These are phyloP conservation scores for Candida anutae DNA, from an alignment of 1,139 yeast genomes.

Conservation along the genomic window DNA sequence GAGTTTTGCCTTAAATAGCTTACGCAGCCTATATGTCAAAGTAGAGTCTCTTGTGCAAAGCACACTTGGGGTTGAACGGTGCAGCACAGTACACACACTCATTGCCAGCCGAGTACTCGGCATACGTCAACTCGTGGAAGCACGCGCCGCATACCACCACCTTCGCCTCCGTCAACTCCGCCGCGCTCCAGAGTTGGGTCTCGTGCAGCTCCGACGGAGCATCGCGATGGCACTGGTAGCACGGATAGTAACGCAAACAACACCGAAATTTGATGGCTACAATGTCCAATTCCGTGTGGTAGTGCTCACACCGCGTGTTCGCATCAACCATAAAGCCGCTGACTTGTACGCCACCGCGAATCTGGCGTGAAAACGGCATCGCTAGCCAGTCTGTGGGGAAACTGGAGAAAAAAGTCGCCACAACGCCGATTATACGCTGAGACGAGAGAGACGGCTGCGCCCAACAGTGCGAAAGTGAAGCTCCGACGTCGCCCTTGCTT, in stretches of 20 bases:
- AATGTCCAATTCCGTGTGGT: conserved; percentile 27
- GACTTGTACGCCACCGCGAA: background rate
- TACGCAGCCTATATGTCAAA: no score
- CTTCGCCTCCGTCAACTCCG: conserved; percentile 7
- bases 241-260: conserved; percentile 31
- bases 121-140: conserved; percentile 19
- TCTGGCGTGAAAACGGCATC: background rate
- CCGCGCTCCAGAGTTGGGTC: conserved; percentile 11
- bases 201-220: conserved; percentile 8
- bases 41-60: conserved; percentile 28
- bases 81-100: conserved; percentile 21
- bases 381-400: no score
- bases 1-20: no score
- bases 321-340: conserved; percentile 16
- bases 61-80: conserved; percentile 32
- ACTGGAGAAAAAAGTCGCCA: no score
- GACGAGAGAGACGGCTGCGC: no score
- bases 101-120: conserved; percentile 14
- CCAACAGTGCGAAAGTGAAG: no score
- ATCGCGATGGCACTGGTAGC: conserved; percentile 32
- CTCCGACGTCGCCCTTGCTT: no score
- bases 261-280: conserved; percentile 37
- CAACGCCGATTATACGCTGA: no score
- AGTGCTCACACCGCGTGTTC: conserved; percentile 34
- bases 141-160: conserved; percentile 36